A percentile compares a stretch with the other conserved stretches of the same genome.
Conservation (phyloP, 495 filamentous ascomycete genomes). For the Penicillium malachiteum region DNA sequence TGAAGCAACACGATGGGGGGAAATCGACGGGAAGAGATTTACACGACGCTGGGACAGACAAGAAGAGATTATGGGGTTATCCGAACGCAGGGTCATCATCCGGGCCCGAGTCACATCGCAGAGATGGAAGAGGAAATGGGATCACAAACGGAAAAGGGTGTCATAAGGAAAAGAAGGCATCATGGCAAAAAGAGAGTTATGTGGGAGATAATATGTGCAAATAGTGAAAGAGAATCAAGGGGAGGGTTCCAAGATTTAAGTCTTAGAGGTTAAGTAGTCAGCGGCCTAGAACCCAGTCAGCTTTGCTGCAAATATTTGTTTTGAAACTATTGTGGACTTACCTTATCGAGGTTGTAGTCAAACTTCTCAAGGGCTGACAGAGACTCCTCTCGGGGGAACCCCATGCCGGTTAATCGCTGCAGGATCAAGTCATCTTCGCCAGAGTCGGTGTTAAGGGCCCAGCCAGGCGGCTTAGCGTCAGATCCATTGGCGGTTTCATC, state of each 20-base stretch:
- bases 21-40: slow-evolving; percentile 17
- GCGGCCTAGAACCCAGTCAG: slow-evolving; percentile 30
- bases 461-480: slow-evolving; percentile 49
- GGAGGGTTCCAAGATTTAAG: slow-evolving; percentile 5
- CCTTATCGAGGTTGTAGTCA: slow-evolving; percentile 94
- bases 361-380: slow-evolving; percentile 86
- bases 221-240: not conserved
- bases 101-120: slow-evolving; percentile 1
- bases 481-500: slow-evolving; percentile 23
- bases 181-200: slow-evolving; percentile 5
- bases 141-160: slow-evolving; percentile 6
- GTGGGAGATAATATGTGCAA: slow-evolving; percentile 9
- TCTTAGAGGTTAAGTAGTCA: slow-evolving; percentile 41
- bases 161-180: slow-evolving; percentile 15
- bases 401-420: slow-evolving; percentile 88
- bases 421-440: slow-evolving; percentile 89
- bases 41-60: slow-evolving; percentile 24
- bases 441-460: slow-evolving; percentile 70
- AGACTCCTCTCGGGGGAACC: slow-evolving; percentile 77
- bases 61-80: not conserved
- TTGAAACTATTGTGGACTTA: slow-evolving; percentile 41
- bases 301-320: not conserved
- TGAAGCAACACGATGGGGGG: slow-evolving; percentile 12
- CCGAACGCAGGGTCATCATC: not conserved
- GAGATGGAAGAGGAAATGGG: slow-evolving; percentile 1